These are phyloP conservation scores for Trichoderma gracile DNA, from an alignment of 2,329 filamentous ascomycete genomes.

Conservation along the genomic window DNA sequence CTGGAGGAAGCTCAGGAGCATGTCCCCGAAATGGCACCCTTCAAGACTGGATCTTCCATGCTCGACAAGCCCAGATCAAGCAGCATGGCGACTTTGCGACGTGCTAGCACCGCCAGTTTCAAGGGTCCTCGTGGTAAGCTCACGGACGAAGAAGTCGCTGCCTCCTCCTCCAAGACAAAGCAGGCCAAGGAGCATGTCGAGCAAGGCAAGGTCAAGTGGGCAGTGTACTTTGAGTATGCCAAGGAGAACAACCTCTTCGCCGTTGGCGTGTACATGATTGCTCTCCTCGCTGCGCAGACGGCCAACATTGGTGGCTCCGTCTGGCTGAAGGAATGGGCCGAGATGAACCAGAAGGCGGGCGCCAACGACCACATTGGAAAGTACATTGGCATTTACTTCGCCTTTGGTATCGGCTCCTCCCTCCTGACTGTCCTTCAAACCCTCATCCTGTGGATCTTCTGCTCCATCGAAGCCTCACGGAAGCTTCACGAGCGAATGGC, in stretches of 20 bases:
- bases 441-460: conserved; percentile 97
- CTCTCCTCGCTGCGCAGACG: conserved; percentile 77
- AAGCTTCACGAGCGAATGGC: conserved; percentile 98
- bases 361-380: conserved; percentile 77
- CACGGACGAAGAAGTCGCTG: conserved; percentile 76
- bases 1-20: conserved; percentile 78
- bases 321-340: conserved; percentile 94
- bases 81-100: conserved; percentile 79
- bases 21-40: conserved; percentile 73
- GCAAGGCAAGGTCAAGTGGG: conserved; percentile 97
- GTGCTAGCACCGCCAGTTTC: conserved; percentile 91
- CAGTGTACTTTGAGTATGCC: conserved; percentile 89
- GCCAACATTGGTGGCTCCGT: conserved; percentile 80
- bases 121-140: conserved; percentile 81
- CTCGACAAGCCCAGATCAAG: conserved; percentile 60
- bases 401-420: conserved; percentile 85
- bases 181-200: conserved; percentile 87
- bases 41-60: conserved; percentile 56
- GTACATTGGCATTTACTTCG: conserved; percentile 94
- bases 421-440: conserved; percentile 87
- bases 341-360: conserved; percentile 68
- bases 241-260: conserved; percentile 89
- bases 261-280: conserved; percentile 75
- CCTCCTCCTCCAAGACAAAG: conserved; percentile 67
- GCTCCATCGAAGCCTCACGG: conserved; percentile 95